phyloP scores from a whole-genome alignment of 2,329 filamentous ascomycete species.

The Fusarium oxysporum region DNA sequence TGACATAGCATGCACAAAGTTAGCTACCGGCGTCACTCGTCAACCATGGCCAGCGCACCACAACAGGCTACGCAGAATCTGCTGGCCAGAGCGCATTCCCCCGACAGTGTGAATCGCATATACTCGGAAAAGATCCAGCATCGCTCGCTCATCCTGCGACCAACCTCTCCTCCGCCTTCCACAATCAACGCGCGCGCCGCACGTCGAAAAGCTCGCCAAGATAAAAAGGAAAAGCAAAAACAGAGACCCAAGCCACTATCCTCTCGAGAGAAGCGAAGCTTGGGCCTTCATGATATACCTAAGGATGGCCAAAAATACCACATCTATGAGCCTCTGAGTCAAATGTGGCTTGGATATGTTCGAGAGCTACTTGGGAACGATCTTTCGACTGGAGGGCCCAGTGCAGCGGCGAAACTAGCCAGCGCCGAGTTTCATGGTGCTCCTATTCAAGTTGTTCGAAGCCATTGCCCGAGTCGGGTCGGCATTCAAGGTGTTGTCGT shows the following conservation, averaged over 20 bases:
- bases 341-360: slow-evolving; percentile 87
- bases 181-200: slow-evolving; percentile 67
- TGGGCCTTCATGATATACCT: slow-evolving; percentile 81
- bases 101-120: slow-evolving; percentile 76
- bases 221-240: slow-evolving; percentile 60
- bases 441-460: slow-evolving; percentile 82
- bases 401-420: slow-evolving; percentile 78
- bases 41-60: slow-evolving; percentile 50
- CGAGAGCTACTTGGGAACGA: slow-evolving; percentile 79
- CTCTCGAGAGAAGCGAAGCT: slow-evolving; percentile 78
- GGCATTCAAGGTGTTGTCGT: slow-evolving; percentile 89
- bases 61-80: slow-evolving; percentile 69
- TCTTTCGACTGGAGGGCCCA: slow-evolving; percentile 65
- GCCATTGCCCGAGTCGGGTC: slow-evolving; percentile 82
- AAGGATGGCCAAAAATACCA: slow-evolving; percentile 71
- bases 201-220: slow-evolving; percentile 61
- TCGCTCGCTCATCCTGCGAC: slow-evolving; percentile 82
- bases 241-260: slow-evolving; percentile 77
- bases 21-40: background rate
- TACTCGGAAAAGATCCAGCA: slow-evolving; percentile 86
- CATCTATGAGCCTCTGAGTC: slow-evolving; percentile 81
- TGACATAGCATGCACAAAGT: background rate
- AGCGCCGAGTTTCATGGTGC: slow-evolving; percentile 95
- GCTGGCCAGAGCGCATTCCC: slow-evolving; percentile 82
- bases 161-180: slow-evolving; percentile 74